Base-by-base conservation (phyloP, 2,329 filamentous ascomycete genomes). In the Blastomyces gilchristii region DNA sequence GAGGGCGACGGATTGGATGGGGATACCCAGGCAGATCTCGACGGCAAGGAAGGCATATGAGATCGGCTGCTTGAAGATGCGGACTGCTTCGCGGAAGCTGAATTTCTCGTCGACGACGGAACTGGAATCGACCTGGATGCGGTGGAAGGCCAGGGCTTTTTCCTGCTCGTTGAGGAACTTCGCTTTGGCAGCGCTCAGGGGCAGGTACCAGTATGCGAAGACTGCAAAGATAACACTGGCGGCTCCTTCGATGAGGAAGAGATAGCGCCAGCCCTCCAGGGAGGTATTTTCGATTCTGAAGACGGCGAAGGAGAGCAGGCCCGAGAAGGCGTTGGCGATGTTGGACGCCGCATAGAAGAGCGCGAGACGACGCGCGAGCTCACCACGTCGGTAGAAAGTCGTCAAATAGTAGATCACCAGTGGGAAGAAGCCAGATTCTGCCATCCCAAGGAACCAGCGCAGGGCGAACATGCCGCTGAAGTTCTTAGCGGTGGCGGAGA, bases 281-380 rank as follows among this genome's bases (percentile, higher is more conserved):
- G 74, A 72, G 0, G 77, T 78, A 53, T 74, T 71, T 47, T 80
- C 67, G 68, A 85, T 83, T 34, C 84, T 83, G 71, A 87, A 88
- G 7, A 85, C 82, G 3, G 81, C 84, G 64, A 83, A 86, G 0
- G 84, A 79, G 16, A 86, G 76, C 0, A 87, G 74, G 3, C 84
- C 84, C 0, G 81, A 81, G 68, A 87, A 88, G 2, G 85, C 86
- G 63, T 84, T 85, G 28, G 89, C 88, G 64, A 92, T 88, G 69
- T 87, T 89, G 31, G 83, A 86, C 0, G 88, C 88, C 0, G 88
- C 89, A 68, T 91, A 92, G 76, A 91, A 91, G 64, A 90, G 77
- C 45, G 87, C 87, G 0, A 90, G 78, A 2, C 88, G 83, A 9
- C 87, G 80, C 6, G 87, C 87, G 2, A 91, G 81, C 71, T 91